These are phyloP conservation scores for Proliferodiscus dingleyae DNA, from an alignment of 2,329 filamentous ascomycete species.

Conservation along the genomic window DNA sequence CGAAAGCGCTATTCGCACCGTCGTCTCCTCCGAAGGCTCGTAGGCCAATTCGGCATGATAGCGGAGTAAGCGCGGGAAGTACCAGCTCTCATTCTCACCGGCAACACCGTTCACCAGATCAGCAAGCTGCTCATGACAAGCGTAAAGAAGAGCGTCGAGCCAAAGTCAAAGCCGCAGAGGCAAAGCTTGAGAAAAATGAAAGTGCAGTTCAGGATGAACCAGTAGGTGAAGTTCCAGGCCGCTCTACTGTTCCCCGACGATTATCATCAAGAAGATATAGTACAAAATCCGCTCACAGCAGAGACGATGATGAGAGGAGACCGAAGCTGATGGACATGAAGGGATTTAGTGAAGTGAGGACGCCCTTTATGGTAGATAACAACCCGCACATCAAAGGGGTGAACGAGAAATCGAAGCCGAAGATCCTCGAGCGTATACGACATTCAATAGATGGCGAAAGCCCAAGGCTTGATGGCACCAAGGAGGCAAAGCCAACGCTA, in stretches of 20 bases:
- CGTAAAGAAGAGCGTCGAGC: slow-evolving; percentile 25
- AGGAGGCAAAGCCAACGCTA: neutral
- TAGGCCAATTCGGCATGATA: slow-evolving; percentile 25
- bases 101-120: slow-evolving; percentile 26
- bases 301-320: slow-evolving; percentile 14
- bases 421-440: slow-evolving; percentile 18
- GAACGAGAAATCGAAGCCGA: slow-evolving; percentile 14
- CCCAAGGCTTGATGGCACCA: slow-evolving; percentile 1
- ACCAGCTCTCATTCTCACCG: slow-evolving; percentile 14
- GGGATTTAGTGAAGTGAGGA: slow-evolving; percentile 25
- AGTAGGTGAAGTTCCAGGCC: slow-evolving; percentile 3
- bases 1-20: neutral
- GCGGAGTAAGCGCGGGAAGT: slow-evolving; percentile 26
- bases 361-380: slow-evolving; percentile 19
- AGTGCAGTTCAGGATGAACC: slow-evolving; percentile 13
- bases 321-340: slow-evolving; percentile 20
- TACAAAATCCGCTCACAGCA: slow-evolving; percentile 8
- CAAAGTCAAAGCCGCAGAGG: slow-evolving; percentile 16
- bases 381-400: slow-evolving; percentile 22
- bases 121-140: slow-evolving; percentile 29
- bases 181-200: slow-evolving; percentile 8
- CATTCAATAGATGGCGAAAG: slow-evolving; percentile 18
- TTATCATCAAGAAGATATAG: slow-evolving; percentile 15
- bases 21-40: slow-evolving; percentile 11
- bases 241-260: slow-evolving; percentile 14